These are phyloP conservation scores for Coemansia sp. DNA, from an alignment of 192 early-diverging fungal species.

Conservation along the genomic window DNA sequence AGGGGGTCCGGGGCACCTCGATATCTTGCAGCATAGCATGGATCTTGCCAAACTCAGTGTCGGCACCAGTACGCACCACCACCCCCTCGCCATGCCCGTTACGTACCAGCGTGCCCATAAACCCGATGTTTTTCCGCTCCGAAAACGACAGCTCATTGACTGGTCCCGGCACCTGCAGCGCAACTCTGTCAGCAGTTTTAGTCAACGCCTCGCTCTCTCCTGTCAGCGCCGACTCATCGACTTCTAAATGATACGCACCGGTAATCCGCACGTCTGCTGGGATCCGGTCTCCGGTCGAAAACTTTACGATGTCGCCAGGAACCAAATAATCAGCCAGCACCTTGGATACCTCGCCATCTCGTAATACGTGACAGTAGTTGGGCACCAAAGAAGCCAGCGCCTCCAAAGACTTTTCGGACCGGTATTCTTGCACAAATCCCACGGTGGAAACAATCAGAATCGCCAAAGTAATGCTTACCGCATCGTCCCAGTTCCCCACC, in stretches of 20 bases:
- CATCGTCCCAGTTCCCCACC: constrained; percentile 76
- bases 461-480: constrained; percentile 80
- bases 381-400: constrained; percentile 87
- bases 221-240: constrained; percentile 93
- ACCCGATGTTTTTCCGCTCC: constrained; percentile 76
- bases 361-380: constrained; percentile 71
- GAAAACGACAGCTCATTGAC: constrained; percentile 40
- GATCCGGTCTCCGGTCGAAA: constrained; percentile 87
- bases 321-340: constrained; percentile 82
- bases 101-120: constrained; percentile 91
- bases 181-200: constrained; percentile 60
- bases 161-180: constrained; percentile 10
- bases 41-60: constrained; percentile 94
- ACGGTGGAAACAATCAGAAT: constrained; percentile 80
- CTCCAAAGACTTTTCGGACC: constrained; percentile 91
- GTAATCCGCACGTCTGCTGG: constrained; percentile 89
- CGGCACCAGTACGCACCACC: constrained; percentile 82
- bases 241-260: constrained; percentile 72
- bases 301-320: constrained; percentile 86
- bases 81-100: constrained; percentile 86
- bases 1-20: constrained; percentile 84
- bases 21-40: constrained; percentile 92
- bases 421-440: constrained; percentile 91
- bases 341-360: constrained; percentile 60
- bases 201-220: constrained; percentile 91